Conservation (phyloP, 495 filamentous ascomycete species). For the Xylaria nigripes region DNA sequence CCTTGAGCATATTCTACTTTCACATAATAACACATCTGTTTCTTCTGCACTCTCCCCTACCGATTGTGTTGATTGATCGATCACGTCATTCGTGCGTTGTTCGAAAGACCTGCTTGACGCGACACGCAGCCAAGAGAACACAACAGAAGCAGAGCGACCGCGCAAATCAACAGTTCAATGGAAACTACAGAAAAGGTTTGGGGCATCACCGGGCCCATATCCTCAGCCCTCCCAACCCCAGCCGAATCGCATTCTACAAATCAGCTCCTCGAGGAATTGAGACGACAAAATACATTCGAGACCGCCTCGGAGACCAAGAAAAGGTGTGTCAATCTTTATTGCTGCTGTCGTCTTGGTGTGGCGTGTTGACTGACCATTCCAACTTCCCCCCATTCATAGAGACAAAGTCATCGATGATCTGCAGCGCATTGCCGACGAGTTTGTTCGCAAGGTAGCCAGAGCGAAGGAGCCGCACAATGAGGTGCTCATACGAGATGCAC, state of each 20-base stretch:
- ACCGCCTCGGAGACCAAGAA: conserved; percentile 67
- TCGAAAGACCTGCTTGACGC: background rate
- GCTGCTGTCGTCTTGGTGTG: background rate
- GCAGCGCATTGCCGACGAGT: conserved; percentile 71
- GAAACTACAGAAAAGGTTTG: conserved; percentile 37
- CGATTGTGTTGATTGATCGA: background rate
- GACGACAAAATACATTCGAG: conserved; percentile 87
- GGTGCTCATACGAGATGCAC: conserved; percentile 66
- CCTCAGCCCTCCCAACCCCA: conserved; percentile 61
- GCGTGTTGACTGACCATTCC: conserved; percentile 6
- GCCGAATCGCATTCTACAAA: conserved; percentile 67
- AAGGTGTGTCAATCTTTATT: conserved; percentile 42
- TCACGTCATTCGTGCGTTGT: background rate
- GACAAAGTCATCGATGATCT: conserved; percentile 55
- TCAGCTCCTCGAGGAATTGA: conserved; percentile 70
- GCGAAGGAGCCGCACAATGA: conserved; percentile 67
- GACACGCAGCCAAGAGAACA: background rate
- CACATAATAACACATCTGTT: background rate
- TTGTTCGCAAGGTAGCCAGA: conserved; percentile 67
- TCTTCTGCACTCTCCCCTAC: background rate
- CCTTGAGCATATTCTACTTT: background rate
- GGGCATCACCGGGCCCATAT: conserved; percentile 83
- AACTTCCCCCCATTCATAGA: conserved; percentile 10
- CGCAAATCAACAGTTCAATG: conserved; percentile 8
- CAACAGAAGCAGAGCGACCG: background rate